These are phyloP conservation scores for Oropetium thomaeum DNA, from an alignment of 176 grass and related monocot species.

Conservation along the genomic window DNA sequence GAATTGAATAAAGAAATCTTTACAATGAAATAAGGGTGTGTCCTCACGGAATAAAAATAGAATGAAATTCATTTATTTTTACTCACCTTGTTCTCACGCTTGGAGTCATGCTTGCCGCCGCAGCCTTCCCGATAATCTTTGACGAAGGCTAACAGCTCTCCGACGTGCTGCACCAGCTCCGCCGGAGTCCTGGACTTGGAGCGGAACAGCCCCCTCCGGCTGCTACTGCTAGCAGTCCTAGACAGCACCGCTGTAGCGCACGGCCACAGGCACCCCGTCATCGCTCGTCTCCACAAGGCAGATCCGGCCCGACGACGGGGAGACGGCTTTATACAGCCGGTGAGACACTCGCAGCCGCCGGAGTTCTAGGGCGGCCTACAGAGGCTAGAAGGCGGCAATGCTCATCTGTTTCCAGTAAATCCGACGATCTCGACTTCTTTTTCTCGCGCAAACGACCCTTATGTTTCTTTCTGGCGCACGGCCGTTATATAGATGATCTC, in stretches of 20 bases:
- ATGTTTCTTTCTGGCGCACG: too few species aligned
- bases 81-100: slow-evolving; percentile 31
- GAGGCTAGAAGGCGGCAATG: background rate
- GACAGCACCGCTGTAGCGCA: background rate
- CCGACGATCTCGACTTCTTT: too few species aligned
- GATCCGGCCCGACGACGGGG: too few species aligned
- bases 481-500: too few species aligned
- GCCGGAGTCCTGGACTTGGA: slow-evolving; percentile 18
- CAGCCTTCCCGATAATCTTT: background rate
- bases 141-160: slow-evolving; percentile 19
- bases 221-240: background rate
- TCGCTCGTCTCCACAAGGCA: background rate
- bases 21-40: too few species aligned
- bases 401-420: background rate
- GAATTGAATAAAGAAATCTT: background rate
- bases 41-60: too few species aligned
- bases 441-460: too few species aligned
- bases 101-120: slow-evolving; percentile 14
- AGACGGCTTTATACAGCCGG: background rate
- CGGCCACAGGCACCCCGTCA: slow-evolving; percentile 44
- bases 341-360: too few species aligned
- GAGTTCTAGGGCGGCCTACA: too few species aligned
- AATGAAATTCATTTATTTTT: background rate
- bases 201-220: slow-evolving; percentile 13
- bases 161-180: slow-evolving; percentile 31